Evolutionary conservation across 495 filamentous ascomycete species (phyloP).

Genomic region (Tuber calosporum): DNA sequence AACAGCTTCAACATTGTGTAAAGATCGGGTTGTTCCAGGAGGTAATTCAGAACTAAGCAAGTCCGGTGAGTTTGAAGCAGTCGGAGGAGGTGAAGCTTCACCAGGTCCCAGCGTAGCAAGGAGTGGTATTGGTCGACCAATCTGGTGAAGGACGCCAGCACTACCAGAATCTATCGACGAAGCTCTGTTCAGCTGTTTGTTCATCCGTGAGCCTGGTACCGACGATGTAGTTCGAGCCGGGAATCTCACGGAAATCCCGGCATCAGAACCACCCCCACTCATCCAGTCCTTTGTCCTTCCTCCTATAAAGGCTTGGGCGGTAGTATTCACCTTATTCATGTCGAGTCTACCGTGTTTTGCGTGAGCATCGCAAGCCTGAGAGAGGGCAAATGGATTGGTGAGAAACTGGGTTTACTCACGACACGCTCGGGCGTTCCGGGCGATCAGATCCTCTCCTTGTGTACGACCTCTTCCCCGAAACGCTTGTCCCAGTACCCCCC

Average conservation of each 20-base stretch:
- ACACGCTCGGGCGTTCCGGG: constrained; percentile 2
- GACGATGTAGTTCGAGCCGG: background rate
- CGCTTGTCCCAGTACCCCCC: background rate
- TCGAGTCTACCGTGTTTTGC: constrained; percentile 39
- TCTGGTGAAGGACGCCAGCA: background rate
- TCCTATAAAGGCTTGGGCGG: constrained; percentile 59
- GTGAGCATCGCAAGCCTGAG: background rate
- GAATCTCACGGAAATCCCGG: background rate
- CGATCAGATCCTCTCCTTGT: background rate
- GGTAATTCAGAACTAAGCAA: constrained; percentile 16
- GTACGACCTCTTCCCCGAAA: background rate
- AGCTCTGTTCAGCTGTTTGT: constrained; percentile 14
- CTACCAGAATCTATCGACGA: constrained; percentile 11
- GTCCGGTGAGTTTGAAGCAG: constrained; percentile 30
- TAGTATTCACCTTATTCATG: constrained; percentile 62
- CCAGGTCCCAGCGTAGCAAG: constrained; percentile 24
- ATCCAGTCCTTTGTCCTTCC: constrained; percentile 65
- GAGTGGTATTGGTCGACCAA: constrained; percentile 12
- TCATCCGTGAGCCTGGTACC: constrained; percentile 4
- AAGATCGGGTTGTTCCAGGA: constrained; percentile 12
- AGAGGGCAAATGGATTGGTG: background rate
- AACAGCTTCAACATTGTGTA: constrained; percentile 23
- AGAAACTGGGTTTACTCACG: constrained; percentile 7
- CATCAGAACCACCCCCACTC: constrained; percentile 23
- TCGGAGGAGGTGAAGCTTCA: constrained; percentile 25